Conservation (phyloP, 1,284 basidiomycete genomes). For the Volvariella volvacea region DNA sequence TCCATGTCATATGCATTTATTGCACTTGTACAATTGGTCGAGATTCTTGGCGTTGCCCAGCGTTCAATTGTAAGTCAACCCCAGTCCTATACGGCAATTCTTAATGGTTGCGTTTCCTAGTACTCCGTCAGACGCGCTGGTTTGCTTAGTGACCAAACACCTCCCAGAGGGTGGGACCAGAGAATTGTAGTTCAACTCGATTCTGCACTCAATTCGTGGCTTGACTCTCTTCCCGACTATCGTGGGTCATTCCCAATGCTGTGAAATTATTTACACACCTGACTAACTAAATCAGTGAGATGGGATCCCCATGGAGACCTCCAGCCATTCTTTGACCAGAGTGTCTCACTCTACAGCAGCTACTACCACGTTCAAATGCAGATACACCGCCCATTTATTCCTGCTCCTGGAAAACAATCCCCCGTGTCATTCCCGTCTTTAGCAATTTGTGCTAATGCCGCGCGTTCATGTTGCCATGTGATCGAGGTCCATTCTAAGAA, state of each 20-base stretch:
- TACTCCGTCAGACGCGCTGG: slow-evolving; percentile 46
- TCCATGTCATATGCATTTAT: slow-evolving; percentile 44
- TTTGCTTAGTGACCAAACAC: slow-evolving; percentile 35
- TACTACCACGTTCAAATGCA: slow-evolving; percentile 60
- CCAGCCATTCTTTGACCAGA: slow-evolving; percentile 50
- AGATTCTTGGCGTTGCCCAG: slow-evolving; percentile 52
- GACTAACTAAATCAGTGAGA: slow-evolving; percentile 28
- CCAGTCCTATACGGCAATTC: slow-evolving; percentile 28
- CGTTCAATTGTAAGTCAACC: slow-evolving; percentile 46
- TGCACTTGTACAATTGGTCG: slow-evolving; percentile 44
- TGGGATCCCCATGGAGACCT: slow-evolving; percentile 56
- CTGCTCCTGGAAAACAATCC: slow-evolving; percentile 25
- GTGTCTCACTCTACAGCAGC: slow-evolving; percentile 46
- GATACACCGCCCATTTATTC: slow-evolving; percentile 29
- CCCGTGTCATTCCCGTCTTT: slow-evolving; percentile 50
- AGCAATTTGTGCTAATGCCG: slow-evolving; percentile 66
- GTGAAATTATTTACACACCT: background rate
- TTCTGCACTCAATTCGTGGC: slow-evolving; percentile 58
- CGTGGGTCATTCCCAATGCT: slow-evolving; percentile 24
- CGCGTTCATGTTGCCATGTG: slow-evolving; percentile 55
- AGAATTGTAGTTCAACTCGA: slow-evolving; percentile 56
- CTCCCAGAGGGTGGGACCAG: slow-evolving; percentile 28
- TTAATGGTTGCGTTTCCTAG: slow-evolving; percentile 19
- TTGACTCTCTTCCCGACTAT: slow-evolving; percentile 51
- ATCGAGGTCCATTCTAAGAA: slow-evolving; percentile 29